A percentile compares a stretch with the other conserved stretches of the same genome.
Conservation (phyloP, 2,329 filamentous ascomycete species). For the Fusarium sp. region DNA sequence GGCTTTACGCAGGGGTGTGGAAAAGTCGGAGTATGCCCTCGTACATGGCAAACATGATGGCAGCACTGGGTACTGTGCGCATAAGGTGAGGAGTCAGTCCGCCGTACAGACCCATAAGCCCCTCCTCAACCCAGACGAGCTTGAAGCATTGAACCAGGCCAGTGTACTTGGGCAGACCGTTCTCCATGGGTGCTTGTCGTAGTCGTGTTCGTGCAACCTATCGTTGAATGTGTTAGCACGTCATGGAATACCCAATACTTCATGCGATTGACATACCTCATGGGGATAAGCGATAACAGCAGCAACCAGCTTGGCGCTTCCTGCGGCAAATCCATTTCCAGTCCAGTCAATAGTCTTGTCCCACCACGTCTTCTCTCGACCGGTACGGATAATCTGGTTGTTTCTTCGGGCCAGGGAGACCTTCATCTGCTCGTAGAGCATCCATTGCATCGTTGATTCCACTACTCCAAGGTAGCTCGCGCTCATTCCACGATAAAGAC, state of each 20-base stretch:
- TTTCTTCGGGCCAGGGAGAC: slow-evolving; percentile 76
- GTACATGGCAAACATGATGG: slow-evolving; percentile 97
- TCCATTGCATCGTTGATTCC: slow-evolving; percentile 93
- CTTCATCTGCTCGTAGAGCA: slow-evolving; percentile 95
- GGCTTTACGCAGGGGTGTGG: slow-evolving; percentile 55
- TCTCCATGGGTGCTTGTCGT: slow-evolving; percentile 83
- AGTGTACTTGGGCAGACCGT: slow-evolving; percentile 85
- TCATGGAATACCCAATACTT: neutral
- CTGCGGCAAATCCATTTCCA: slow-evolving; percentile 84
- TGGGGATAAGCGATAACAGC: slow-evolving; percentile 92
- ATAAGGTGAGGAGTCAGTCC: slow-evolving; percentile 93
- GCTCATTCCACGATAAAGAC: slow-evolving; percentile 91
- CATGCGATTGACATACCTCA: slow-evolving; percentile 71
- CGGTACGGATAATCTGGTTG: slow-evolving; percentile 68
- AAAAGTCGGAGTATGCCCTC: slow-evolving; percentile 70
- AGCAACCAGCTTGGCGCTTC: slow-evolving; percentile 87
- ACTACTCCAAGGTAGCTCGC: slow-evolving; percentile 93
- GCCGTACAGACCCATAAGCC: slow-evolving; percentile 87
- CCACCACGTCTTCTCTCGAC: slow-evolving; percentile 76
- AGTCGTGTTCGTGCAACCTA: slow-evolving; percentile 86
- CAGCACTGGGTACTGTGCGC: slow-evolving; percentile 90
- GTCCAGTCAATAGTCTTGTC: slow-evolving; percentile 84
- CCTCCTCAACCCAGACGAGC: slow-evolving; percentile 89
- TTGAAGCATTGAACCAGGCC: slow-evolving; percentile 91
- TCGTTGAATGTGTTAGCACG: slow-evolving; percentile 11